Percentiles rank a stretch among this genome's conserved stretches.
These are phyloP conservation scores for Primulina huaijiensis DNA, from an alignment of 257 asterid species.

Conservation along the genomic window DNA sequence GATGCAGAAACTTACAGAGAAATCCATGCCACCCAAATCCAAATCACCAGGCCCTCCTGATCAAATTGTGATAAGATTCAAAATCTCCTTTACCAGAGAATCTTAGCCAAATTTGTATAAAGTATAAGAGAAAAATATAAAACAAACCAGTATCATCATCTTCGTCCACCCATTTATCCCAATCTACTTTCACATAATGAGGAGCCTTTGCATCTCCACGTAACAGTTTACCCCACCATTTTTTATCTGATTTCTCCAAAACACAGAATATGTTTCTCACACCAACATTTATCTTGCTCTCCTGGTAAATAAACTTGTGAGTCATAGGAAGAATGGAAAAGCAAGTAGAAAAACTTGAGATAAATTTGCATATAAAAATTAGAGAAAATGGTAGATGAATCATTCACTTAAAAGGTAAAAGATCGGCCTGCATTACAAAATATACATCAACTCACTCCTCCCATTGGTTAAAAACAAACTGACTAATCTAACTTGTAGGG, in stretches of 20 bases:
- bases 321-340: neutral
- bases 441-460: neutral
- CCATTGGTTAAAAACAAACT: neutral
- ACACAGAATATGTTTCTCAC: constrained; percentile 52
- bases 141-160: constrained; percentile 48
- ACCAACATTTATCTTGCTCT: constrained; percentile 48
- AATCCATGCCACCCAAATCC: neutral
- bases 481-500: no score
- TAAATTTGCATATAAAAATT: neutral
- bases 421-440: neutral
- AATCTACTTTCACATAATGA: constrained; percentile 66
- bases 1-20: neutral
- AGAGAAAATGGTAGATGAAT: neutral
- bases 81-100: neutral
- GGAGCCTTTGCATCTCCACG: constrained; percentile 60
- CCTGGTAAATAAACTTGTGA: constrained; percentile 37
- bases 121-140: neutral
- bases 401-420: no score
- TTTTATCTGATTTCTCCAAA: constrained; percentile 68
- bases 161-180: constrained; percentile 91
- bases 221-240: constrained; percentile 76
- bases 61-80: neutral
- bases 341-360: neutral
- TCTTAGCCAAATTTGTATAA: neutral
- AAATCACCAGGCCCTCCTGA: neutral